phyloP scores from a whole-genome alignment of 345 rosid species.

The Barbarea vulgaris region DNA sequence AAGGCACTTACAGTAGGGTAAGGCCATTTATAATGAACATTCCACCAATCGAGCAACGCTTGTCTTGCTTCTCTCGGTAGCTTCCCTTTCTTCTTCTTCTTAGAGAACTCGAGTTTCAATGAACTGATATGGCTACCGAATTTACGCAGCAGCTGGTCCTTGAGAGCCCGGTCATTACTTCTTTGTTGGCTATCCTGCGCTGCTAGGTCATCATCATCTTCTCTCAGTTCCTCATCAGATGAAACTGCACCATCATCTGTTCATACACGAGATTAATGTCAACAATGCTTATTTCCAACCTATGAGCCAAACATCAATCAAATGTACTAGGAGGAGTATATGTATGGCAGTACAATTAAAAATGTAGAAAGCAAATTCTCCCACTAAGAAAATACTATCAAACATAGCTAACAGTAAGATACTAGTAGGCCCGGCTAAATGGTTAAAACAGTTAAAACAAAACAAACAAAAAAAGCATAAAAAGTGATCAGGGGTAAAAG shows the following conservation, averaged over 20 bases:
- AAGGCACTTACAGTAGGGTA: conserved; percentile 67
- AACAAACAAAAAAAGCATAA: conserved; percentile 9
- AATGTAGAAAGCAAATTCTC: background rate
- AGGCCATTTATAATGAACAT: conserved; percentile 78
- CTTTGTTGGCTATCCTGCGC: conserved; percentile 49
- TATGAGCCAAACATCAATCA: background rate
- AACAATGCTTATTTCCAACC: background rate
- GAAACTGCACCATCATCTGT: conserved; percentile 61
- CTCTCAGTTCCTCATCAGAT: conserved; percentile 71
- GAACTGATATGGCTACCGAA: conserved; percentile 76
- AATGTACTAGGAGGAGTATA: background rate
- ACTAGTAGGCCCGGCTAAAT: conserved; percentile 5
- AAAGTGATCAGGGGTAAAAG: conserved; percentile 6
- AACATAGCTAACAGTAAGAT: background rate
- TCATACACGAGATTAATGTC: background rate
- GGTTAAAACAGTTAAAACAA: conserved; percentile 7
- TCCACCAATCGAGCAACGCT: conserved; percentile 77
- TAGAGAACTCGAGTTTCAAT: conserved; percentile 72
- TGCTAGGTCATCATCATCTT: conserved; percentile 55
- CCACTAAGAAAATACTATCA: background rate
- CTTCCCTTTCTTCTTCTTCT: conserved; percentile 89
- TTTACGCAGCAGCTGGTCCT: conserved; percentile 60
- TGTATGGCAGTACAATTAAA: background rate
- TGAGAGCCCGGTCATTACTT: conserved; percentile 63
- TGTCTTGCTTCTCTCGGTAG: conserved; percentile 81